Base-by-base conservation (phyloP, 768 basidiomycete genomes). In the Pulveroboletus ravenelii region DNA sequence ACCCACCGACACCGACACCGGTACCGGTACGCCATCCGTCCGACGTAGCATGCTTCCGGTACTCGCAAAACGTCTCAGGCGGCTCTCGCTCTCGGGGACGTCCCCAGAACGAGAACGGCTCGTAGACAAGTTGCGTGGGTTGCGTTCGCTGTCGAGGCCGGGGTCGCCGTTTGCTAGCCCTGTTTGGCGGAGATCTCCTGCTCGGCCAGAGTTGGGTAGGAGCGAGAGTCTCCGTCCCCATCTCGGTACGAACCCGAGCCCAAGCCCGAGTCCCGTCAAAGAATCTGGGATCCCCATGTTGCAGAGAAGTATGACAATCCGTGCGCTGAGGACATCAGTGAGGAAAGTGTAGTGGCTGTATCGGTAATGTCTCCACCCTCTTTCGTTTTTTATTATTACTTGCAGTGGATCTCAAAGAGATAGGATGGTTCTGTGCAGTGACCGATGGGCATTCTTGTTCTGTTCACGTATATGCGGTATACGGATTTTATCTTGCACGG, bases 41-140 rank as follows among this genome's bases (percentile, higher is more conserved):
- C 53, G 56, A 32, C 55, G 60, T 12, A 66, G 64, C 47, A 66
- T 68, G 64, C 62, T 64, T 5, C 67, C 65, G 12, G 56, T 68
- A 2, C 53, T 62, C 31, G 59, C 53, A 25, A 64, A 58, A n/a
- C 64, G 58, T 23, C 50, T 68, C 29, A 47, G 51, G 5, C 51
- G 64, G 2, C 64, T 68, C 43, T 59, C 62, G 6, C 36, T 59
- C 36, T 55, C 60, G 1, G 39, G 48, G 10, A 8, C 37, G 13
- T 57, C 63, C 10, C 64, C 55, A 0, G 59, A 60, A 18, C 63
- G 61, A n/a, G 64, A 56, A 20, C 49, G 53, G 1, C 41, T 66
- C 10, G 34, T 66, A 30, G 52, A 55, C 18, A 68, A 48, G 45
- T 27, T 66, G 12, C 64, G 64, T 10, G 56, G 57, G 34, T 23